Evolutionary conservation across 495 filamentous ascomycete species (phyloP), one percentile per base, ranked within the genome.

Genomic region (Xylaria scruposa): DNA sequence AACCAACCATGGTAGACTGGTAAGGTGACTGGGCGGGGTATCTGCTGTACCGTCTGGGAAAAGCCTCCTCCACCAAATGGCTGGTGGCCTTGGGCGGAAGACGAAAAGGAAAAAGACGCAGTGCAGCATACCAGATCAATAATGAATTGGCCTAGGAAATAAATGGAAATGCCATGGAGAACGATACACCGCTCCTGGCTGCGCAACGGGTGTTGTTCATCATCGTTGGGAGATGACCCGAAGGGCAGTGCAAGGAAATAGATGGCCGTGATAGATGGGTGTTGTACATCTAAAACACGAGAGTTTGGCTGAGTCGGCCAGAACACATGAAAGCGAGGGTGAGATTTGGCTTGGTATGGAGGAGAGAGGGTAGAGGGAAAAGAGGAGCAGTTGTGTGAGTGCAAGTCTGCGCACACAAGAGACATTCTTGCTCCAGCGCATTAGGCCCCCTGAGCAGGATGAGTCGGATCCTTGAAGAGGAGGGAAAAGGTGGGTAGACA

Each of bases 1-100:
- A 44, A 38, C 53, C 67, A 70, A 70, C 56, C 54, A 70, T 26
- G 8, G 56, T 38, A 42, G 67, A 26, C 67, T 60, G 51, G 21
- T 12, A 56, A 67, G 47, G 65, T 61, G 44, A 70, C 56, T 42
- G 56, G 67, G 67, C 67, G 67, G 67, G 67, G 67, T 62, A 68
- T 33, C 67, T 59, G 49, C 53, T n/a, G 67, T 59, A 68, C 67
- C 51, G 40, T 60, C 38, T 70, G 53, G 67, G 56, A 54, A 56
- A 67, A 63, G 67, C 67, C 54, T 70, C 49, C 67, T 60, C 67
- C 40, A 61, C 67, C 56, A 42, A 70, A 40, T 9, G 40, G 24
- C 44, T 40, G 53, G 36, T 31, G 59, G 59, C 31, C 42, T 62
- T 61, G 46, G 68, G 44, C 24, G 58, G 58, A 26, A 49, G 47